phyloP scores from a whole-genome alignment of 192 early-diverging fungal species.

The Chytriomyces confervae region DNA sequence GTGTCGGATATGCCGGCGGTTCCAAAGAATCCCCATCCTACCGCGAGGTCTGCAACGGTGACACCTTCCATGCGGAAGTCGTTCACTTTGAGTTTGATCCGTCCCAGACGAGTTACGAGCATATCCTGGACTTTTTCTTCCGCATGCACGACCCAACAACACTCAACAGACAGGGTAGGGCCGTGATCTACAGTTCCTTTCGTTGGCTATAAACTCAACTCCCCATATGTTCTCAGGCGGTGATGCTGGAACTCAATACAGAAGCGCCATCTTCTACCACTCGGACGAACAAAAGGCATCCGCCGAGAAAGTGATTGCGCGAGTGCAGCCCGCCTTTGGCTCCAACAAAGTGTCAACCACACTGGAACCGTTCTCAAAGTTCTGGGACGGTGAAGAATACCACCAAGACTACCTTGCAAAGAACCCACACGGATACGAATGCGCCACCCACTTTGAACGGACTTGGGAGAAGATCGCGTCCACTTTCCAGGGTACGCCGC shows the following conservation, averaged over 20 bases:
- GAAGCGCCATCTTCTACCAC: slow-evolving; percentile 88
- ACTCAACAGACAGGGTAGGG: slow-evolving; percentile 81
- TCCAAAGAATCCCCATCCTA: slow-evolving; percentile 14
- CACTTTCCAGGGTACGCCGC: slow-evolving; percentile 34
- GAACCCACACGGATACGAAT: slow-evolving; percentile 80
- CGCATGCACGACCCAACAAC: slow-evolving; percentile 81
- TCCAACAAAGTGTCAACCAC: slow-evolving; percentile 60
- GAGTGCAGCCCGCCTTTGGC: slow-evolving; percentile 61
- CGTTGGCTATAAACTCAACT: background rate
- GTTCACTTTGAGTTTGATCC: slow-evolving; percentile 80
- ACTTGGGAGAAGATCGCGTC: slow-evolving; percentile 53
- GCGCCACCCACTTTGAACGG: slow-evolving; percentile 59
- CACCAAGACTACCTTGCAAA: slow-evolving; percentile 80
- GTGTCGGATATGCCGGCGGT: slow-evolving; percentile 29
- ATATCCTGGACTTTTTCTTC: slow-evolving; percentile 79
- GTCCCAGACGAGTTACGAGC: slow-evolving; percentile 70
- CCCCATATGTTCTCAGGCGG: background rate
- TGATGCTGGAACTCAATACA: slow-evolving; percentile 70
- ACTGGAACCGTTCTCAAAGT: slow-evolving; percentile 71
- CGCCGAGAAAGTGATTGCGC: slow-evolving; percentile 75
- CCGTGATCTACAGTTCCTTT: slow-evolving; percentile 46
- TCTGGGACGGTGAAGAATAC: slow-evolving; percentile 79
- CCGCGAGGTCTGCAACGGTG: slow-evolving; percentile 23
- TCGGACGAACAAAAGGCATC: slow-evolving; percentile 70
- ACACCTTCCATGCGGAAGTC: slow-evolving; percentile 84